Conservation (phyloP, 2,329 filamentous ascomycete genomes). For the Aspergillus bombycis region DNA sequence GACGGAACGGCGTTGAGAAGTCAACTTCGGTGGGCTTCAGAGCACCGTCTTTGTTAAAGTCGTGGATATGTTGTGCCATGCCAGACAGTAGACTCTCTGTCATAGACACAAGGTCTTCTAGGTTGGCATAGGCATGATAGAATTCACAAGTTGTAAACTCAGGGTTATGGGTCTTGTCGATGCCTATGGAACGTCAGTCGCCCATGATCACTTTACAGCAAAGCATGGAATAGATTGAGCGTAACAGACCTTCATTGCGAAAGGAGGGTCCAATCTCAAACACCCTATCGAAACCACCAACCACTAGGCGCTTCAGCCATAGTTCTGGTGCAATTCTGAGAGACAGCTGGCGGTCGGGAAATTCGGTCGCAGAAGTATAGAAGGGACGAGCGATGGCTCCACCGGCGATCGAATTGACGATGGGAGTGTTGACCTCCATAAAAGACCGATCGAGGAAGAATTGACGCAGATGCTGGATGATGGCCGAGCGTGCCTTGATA, state of each 20-base stretch:
- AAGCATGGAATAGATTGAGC: neutral
- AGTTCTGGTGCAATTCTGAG: constrained; percentile 91
- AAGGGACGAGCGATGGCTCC: constrained; percentile 89
- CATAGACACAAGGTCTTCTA: constrained; percentile 72
- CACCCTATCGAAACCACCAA: constrained; percentile 84
- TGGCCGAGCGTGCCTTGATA: constrained; percentile 71
- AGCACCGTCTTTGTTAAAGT: constrained; percentile 46
- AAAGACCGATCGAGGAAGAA: constrained; percentile 75
- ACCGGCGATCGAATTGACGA: constrained; percentile 79
- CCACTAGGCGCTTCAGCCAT: constrained; percentile 88
- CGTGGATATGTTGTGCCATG: constrained; percentile 58
- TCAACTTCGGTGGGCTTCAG: constrained; percentile 55
- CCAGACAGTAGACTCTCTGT: constrained; percentile 73
- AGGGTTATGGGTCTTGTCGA: constrained; percentile 91
- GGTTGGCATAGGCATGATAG: constrained; percentile 81
- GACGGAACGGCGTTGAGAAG: constrained; percentile 62
- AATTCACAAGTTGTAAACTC: constrained; percentile 98
- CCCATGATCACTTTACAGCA: neutral
- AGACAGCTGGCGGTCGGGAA: constrained; percentile 70
- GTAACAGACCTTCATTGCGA: constrained; percentile 75
- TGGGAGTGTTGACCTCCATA: constrained; percentile 87
- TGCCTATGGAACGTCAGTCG: constrained; percentile 39
- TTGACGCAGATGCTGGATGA: constrained; percentile 73
- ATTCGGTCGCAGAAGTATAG: constrained; percentile 75
- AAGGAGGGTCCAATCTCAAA: constrained; percentile 95